Evolutionary conservation across 257 asterid genomes (phyloP).

Genomic region (Knoxia roxburghii): DNA sequence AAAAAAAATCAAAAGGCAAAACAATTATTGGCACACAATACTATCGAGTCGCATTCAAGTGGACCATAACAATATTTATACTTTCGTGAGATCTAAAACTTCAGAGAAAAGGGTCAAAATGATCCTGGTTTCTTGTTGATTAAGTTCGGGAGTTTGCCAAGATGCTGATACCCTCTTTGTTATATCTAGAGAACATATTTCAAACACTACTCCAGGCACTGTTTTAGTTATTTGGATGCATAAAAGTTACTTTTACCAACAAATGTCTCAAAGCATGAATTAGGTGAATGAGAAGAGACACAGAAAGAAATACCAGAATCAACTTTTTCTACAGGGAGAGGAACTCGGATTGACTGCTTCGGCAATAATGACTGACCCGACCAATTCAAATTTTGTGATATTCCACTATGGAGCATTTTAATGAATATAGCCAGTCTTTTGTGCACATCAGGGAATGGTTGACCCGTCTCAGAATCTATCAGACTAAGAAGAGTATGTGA

Average conservation of each 20-base stretch:
- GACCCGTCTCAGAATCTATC: slow-evolving; percentile 64
- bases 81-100: not conserved
- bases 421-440: slow-evolving; percentile 65
- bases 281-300: slow-evolving; percentile 3
- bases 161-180: slow-evolving; percentile 7
- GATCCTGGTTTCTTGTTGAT: not conserved
- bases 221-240: not conserved
- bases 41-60: not conserved
- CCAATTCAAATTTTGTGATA: slow-evolving; percentile 63
- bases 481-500: slow-evolving; percentile 96
- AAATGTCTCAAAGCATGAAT: not conserved
- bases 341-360: slow-evolving; percentile 28
- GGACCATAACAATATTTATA: not conserved
- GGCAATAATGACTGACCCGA: slow-evolving; percentile 35
- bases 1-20: not conserved
- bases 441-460: slow-evolving; percentile 57
- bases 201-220: not conserved
- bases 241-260: not conserved
- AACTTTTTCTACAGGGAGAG: slow-evolving; percentile 32
- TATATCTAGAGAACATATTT: not conserved
- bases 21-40: not conserved
- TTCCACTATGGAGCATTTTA: slow-evolving; percentile 89
- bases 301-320: slow-evolving; percentile 46
- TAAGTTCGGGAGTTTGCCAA: not conserved
- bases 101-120: not conserved